Evolutionary conservation across 1,284 basidiomycete genomes (phyloP).

Genomic region (Marasmius sp.): DNA sequence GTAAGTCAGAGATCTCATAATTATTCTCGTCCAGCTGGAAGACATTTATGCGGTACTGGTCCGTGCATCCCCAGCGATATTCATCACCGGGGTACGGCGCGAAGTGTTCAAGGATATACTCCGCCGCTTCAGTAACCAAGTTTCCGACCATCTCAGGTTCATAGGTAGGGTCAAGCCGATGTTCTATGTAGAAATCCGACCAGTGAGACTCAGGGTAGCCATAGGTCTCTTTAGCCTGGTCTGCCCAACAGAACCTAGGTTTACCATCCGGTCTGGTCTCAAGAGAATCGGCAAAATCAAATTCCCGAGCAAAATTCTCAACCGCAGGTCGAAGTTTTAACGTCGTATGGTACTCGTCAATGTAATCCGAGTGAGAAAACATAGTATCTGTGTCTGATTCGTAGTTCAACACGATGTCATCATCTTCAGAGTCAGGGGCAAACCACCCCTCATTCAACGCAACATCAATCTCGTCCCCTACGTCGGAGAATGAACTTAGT

Average conservation of each 20-base stretch:
- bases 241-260: background rate
- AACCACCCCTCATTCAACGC: too few relatives aligned
- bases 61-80: background rate
- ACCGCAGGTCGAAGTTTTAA: background rate
- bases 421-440: too few relatives aligned
- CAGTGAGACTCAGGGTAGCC: conserved; percentile 4
- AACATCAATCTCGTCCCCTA: too few relatives aligned
- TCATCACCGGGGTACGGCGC: conserved; percentile 7
- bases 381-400: too few relatives aligned
- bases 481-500: too few relatives aligned
- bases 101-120: background rate
- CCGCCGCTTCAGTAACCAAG: background rate
- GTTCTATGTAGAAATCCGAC: conserved; percentile 5
- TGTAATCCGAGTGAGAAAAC: background rate
- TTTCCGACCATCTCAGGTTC: background rate
- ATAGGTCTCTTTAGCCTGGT: conserved; percentile 1
- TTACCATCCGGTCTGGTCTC: background rate
- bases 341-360: background rate
- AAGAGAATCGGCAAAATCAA: background rate
- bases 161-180: background rate
- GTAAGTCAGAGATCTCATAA: background rate
- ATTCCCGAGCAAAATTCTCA: too few relatives aligned
- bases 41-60: background rate
- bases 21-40: background rate
- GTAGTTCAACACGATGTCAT: too few relatives aligned